These are phyloP conservation scores for Ambrosia hybrid DNA, from an alignment of 140 eudicot genomes.

Conservation along the genomic window DNA sequence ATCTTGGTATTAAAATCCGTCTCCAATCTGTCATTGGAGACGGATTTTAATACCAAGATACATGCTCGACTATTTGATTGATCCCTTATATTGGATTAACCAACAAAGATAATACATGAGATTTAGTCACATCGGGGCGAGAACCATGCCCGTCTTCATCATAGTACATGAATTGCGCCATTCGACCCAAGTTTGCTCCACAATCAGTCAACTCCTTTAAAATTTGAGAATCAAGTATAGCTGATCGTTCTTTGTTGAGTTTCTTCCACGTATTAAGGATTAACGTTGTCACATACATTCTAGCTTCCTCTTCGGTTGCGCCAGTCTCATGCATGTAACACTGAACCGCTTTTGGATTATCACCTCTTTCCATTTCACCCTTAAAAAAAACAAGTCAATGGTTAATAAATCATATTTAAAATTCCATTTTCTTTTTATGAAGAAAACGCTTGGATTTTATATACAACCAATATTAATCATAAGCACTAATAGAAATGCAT, in stretches of 20 bases:
- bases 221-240: too few species aligned
- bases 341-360: conserved; percentile 38
- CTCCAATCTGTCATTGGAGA: too few species aligned
- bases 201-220: too few species aligned
- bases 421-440: too few species aligned
- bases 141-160: background rate
- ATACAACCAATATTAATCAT: too few species aligned
- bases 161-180: conserved; percentile 9
- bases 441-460: too few species aligned
- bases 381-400: background rate
- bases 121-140: background rate
- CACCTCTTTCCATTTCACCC: conserved; percentile 33
- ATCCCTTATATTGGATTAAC: conserved; percentile 2
- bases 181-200: conserved; percentile 1
- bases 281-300: conserved; percentile 20
- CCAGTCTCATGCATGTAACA: conserved; percentile 25
- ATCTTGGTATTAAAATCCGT: background rate
- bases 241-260: conserved; percentile 5
- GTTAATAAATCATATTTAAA: background rate
- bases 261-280: conserved; percentile 41
- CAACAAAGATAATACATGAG: background rate
- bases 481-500: background rate
- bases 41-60: too few species aligned
- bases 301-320: conserved; percentile 39
- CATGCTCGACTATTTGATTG: background rate